Conservation (phyloP, 164 flowering plant species). For the Saururus chinensis region DNA sequence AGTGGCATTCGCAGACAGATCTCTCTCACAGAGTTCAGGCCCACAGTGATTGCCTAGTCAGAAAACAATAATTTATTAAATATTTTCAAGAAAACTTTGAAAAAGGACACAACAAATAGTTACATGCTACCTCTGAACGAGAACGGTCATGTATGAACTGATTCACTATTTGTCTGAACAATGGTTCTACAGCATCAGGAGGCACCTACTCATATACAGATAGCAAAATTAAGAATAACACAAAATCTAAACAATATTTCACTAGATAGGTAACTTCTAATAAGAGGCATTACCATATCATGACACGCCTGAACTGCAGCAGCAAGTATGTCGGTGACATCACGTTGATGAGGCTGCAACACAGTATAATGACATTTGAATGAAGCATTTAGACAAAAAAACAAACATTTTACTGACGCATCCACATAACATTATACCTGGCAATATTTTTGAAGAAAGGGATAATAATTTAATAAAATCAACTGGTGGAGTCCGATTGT, state of each 20-base stretch:
- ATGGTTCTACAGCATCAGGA: slow-evolving; percentile 87
- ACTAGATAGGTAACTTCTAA: neutral
- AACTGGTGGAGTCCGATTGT: slow-evolving; percentile 79
- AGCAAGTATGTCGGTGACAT: slow-evolving; percentile 77
- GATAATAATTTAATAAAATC: slow-evolving; percentile 65
- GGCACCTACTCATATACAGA: slow-evolving; percentile 54
- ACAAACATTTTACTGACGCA: neutral
- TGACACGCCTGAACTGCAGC: slow-evolving; percentile 97
- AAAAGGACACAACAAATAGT: slow-evolving; percentile 1
- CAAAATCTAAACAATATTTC: neutral
- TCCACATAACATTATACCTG: slow-evolving; percentile 36
- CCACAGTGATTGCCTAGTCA: slow-evolving; percentile 77
- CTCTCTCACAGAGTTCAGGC: slow-evolving; percentile 79
- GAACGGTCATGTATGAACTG: slow-evolving; percentile 92
- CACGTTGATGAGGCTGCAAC: slow-evolving; percentile 92
- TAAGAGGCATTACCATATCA: slow-evolving; percentile 59
- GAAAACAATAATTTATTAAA: slow-evolving; percentile 6
- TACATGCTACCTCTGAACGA: slow-evolving; percentile 64
- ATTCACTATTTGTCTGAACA: slow-evolving; percentile 82
- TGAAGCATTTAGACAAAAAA: neutral
- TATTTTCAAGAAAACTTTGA: neutral
- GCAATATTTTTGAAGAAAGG: slow-evolving; percentile 67
- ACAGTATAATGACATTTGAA: neutral
- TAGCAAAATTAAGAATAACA: neutral
- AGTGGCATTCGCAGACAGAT: slow-evolving; percentile 86